Evolutionary conservation across 768 basidiomycete species (phyloP).

Genomic region (Trametes cinnabarina): DNA sequence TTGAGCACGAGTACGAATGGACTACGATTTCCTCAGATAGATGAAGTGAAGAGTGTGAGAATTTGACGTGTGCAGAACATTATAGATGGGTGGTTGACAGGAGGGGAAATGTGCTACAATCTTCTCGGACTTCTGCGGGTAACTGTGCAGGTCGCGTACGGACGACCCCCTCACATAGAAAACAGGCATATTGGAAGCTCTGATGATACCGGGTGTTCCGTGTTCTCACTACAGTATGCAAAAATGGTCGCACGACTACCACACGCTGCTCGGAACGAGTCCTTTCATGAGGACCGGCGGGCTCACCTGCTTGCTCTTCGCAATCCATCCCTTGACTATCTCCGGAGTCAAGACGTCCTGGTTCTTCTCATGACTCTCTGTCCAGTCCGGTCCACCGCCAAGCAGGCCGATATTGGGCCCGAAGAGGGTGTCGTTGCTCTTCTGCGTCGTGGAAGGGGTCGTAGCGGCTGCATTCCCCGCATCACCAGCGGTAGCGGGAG

Average conservation of each 20-base stretch:
- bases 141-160: too few species aligned
- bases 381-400: constrained; percentile 68
- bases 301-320: constrained; percentile 82
- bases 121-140: not conserved
- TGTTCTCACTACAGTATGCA: too few species aligned
- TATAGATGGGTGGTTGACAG: too few species aligned
- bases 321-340: constrained; percentile 79
- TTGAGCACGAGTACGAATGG: not conserved
- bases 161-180: too few species aligned
- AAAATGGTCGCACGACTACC: not conserved
- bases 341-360: constrained; percentile 78
- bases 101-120: too few species aligned
- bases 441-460: constrained; percentile 28
- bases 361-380: constrained; percentile 61
- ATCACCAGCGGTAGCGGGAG: not conserved
- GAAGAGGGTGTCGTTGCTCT: constrained; percentile 79
- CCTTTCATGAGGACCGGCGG: not conserved
- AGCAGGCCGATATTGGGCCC: constrained; percentile 87
- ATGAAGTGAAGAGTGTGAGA: too few species aligned
- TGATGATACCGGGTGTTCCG: too few species aligned
- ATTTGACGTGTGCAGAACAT: too few species aligned
- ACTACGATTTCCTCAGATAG: too few species aligned
- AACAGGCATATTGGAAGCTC: too few species aligned
- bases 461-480: constrained; percentile 1
- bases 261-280: not conserved